Evolutionary conservation across 352 stramenopile species (phyloP).

Genomic region (Phytophthora tentaculata): DNA sequence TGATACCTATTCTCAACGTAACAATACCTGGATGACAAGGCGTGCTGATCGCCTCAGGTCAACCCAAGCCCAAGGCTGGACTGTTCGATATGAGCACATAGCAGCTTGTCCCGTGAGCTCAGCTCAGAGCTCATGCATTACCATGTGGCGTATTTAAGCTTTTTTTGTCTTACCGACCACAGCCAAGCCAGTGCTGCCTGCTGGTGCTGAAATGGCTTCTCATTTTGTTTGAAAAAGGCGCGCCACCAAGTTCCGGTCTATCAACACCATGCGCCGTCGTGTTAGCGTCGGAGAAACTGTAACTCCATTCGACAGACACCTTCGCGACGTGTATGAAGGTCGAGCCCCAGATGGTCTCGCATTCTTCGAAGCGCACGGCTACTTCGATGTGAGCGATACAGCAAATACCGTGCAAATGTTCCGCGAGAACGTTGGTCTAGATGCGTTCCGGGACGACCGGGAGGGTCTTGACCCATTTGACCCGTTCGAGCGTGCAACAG

Average conservation of each 20-base stretch:
- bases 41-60: constrained; percentile 7
- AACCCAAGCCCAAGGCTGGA: constrained; percentile 32
- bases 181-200: constrained; percentile 11
- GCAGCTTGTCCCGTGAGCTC: neutral
- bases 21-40: too few species aligned
- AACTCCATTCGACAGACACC: constrained; percentile 65
- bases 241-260: constrained; percentile 8
- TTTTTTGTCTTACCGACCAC: constrained; percentile 28
- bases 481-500: constrained; percentile 27
- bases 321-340: constrained; percentile 66
- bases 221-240: constrained; percentile 33
- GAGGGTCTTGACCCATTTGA: constrained; percentile 41
- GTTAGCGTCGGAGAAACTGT: constrained; percentile 19
- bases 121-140: constrained; percentile 2
- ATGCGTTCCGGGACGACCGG: constrained; percentile 70
- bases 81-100: constrained; percentile 5
- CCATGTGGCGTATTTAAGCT: constrained; percentile 26
- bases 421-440: constrained; percentile 66
- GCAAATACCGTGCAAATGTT: constrained; percentile 85
- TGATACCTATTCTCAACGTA: too few species aligned
- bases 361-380: constrained; percentile 80
- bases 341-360: constrained; percentile 51
- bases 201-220: constrained; percentile 25
- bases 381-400: constrained; percentile 75
- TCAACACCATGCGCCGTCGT: constrained; percentile 13